A percentile compares a stretch with the other conserved stretches of the same genome.
Conservation (phyloP, 2,329 filamentous ascomycete genomes). For the Podosphaera leucotricha region DNA sequence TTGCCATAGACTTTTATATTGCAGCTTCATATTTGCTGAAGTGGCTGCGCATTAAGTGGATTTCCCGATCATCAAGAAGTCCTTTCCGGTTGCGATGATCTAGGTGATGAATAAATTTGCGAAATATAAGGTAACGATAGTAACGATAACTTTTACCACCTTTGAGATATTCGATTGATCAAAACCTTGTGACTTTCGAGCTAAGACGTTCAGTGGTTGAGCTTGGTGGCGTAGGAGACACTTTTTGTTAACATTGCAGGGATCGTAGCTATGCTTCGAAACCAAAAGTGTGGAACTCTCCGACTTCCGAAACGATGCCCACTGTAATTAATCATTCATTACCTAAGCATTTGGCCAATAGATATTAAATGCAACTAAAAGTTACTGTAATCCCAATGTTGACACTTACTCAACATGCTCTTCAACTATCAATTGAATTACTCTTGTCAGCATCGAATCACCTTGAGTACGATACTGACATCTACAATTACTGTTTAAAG, state of each 20-base stretch:
- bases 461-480: no score
- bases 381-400: no score
- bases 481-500: no score
- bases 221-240: neutral
- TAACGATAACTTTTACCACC: neutral
- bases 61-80: constrained; percentile 8
- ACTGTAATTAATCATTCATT: neutral
- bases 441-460: no score
- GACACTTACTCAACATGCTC: no score
- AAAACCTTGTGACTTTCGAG: neutral
- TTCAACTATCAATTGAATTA: no score
- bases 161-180: neutral
- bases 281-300: neutral
- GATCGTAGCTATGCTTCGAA: neutral
- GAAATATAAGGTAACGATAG: neutral
- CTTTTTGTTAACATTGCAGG: neutral
- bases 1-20: constrained; percentile 12
- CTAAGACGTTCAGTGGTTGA: neutral
- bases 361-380: no score
- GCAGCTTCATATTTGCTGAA: constrained; percentile 16
- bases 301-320: neutral
- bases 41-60: constrained; percentile 14
- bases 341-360: no score
- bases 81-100: neutral
- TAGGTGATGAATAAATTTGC: neutral